Percentiles rank a stretch among this genome's conserved stretches.
Evolutionary conservation across 129 eudicot species (phyloP).

Genomic region (Centaurea solstitialis): DNA sequence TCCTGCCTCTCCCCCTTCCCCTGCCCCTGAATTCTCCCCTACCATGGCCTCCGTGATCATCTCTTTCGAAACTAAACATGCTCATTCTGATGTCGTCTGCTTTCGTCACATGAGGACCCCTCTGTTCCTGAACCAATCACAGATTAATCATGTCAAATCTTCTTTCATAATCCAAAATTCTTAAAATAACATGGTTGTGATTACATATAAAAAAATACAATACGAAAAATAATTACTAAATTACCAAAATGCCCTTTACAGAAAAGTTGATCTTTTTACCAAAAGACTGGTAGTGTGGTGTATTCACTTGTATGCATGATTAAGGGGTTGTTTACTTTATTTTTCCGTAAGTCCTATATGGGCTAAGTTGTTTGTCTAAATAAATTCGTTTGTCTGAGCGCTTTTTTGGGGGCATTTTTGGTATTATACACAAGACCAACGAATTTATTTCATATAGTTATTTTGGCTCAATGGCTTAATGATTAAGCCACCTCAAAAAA

Average conservation of each 20-base stretch:
- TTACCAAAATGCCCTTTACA: background rate
- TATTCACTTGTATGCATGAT: background rate
- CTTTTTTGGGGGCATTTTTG: too few species aligned
- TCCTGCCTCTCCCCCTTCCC: slow-evolving; percentile 64
- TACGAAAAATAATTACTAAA: background rate
- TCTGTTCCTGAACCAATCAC: slow-evolving; percentile 47
- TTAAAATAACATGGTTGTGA: background rate
- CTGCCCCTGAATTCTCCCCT: slow-evolving; percentile 61
- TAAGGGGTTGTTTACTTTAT: too few species aligned
- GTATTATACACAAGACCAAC: too few species aligned
- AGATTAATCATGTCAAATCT: slow-evolving; percentile 7
- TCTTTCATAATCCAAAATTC: background rate
- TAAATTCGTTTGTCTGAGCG: too few species aligned
- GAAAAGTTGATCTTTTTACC: slow-evolving; percentile 9
- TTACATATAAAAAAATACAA: background rate
- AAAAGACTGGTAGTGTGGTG: background rate
- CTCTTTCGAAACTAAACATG: slow-evolving; percentile 75
- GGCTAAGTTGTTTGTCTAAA: too few species aligned
- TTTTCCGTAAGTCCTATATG: too few species aligned
- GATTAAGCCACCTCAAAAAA: too few species aligned
- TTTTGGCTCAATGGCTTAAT: too few species aligned
- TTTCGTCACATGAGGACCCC: slow-evolving; percentile 41
- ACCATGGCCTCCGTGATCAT: slow-evolving; percentile 40
- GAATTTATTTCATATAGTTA: too few species aligned
- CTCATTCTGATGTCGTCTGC: slow-evolving; percentile 71